A percentile compares a stretch with the other conserved stretches of the same genome.
Conservation (phyloP, 345 rosid genomes). For the Sonneratia caseolaris region DNA sequence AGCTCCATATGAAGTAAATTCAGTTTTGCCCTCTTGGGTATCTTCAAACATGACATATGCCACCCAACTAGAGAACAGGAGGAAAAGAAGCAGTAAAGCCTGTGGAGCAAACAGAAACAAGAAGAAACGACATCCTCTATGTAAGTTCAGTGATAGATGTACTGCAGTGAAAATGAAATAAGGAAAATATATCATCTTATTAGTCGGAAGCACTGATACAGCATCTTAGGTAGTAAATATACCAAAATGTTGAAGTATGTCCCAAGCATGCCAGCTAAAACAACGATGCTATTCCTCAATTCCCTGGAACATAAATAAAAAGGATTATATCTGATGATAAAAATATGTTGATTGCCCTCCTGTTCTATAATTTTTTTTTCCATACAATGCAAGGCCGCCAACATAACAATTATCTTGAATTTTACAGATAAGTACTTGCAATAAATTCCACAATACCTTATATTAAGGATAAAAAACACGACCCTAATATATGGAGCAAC, state of each 20-base stretch:
- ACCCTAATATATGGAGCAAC: conserved; percentile 88
- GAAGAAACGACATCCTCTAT: conserved; percentile 5
- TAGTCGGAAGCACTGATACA: background rate
- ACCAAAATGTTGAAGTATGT: conserved; percentile 86
- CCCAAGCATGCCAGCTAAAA: conserved; percentile 84
- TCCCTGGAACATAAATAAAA: conserved; percentile 34
- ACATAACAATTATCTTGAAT: background rate
- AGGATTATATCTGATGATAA: background rate
- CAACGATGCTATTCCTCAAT: conserved; percentile 45
- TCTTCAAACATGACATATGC: conserved; percentile 97
- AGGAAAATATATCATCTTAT: background rate
- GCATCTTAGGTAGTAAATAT: conserved; percentile 23
- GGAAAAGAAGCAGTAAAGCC: conserved; percentile 85
- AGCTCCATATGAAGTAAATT: conserved; percentile 66
- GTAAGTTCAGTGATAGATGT: background rate
- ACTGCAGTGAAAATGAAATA: background rate
- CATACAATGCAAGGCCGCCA: background rate
- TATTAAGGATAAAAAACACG: conserved; percentile 55
- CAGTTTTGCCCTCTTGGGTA: conserved; percentile 61
- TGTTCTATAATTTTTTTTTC: background rate
- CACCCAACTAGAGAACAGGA: conserved; percentile 85
- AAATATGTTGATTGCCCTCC: background rate
- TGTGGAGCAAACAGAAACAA: conserved; percentile 29
- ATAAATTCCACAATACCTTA: conserved; percentile 37
- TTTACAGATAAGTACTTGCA: background rate